phyloP scores from a whole-genome alignment of 352 stramenopile species.

The Halophytophthora batemanensis region DNA sequence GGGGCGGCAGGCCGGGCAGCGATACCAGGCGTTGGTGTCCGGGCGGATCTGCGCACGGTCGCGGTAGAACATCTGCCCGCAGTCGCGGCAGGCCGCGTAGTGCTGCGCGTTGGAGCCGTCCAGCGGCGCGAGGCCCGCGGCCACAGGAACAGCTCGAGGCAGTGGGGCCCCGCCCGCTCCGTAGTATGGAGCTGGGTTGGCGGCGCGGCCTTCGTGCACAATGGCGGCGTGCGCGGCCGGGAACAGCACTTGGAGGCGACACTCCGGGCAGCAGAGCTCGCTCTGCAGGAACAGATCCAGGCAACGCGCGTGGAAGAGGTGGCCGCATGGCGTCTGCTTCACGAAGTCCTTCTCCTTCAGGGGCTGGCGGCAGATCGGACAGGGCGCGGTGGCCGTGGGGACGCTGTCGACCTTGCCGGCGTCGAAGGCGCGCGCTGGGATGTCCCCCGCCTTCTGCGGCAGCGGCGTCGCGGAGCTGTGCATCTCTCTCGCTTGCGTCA shows the following conservation, averaged over 20 bases:
- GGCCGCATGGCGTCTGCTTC: slow-evolving; percentile 55
- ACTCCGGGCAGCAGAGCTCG: slow-evolving; percentile 51
- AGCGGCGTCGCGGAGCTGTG: slow-evolving; percentile 19
- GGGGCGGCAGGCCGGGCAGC: slow-evolving; percentile 52
- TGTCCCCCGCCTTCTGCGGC: slow-evolving; percentile 29
- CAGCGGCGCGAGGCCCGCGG: slow-evolving; percentile 26
- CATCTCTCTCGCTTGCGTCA: slow-evolving; percentile 15
- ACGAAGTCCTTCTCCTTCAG: slow-evolving; percentile 33
- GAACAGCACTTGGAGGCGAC: slow-evolving; percentile 60
- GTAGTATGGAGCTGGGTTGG: slow-evolving; percentile 13
- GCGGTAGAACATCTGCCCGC: slow-evolving; percentile 61
- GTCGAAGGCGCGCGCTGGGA: slow-evolving; percentile 19
- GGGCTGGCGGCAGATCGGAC: slow-evolving; percentile 33
- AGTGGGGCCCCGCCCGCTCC: slow-evolving; percentile 13
- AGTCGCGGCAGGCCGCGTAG: slow-evolving; percentile 60
- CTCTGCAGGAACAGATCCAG: slow-evolving; percentile 47
- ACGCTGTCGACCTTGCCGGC: slow-evolving; percentile 16
- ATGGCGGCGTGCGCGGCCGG: slow-evolving; percentile 24
- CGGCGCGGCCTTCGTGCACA: slow-evolving; percentile 10
- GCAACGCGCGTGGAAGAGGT: slow-evolving; percentile 65
- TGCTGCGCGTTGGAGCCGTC: slow-evolving; percentile 31
- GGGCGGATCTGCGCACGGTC: slow-evolving; percentile 45
- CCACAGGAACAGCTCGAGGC: slow-evolving; percentile 16
- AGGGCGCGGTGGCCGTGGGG: slow-evolving; percentile 28
- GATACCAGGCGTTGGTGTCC: slow-evolving; percentile 68